Percentiles rank a stretch among this genome's conserved stretches.
Conservation (phyloP, 78 protist species). For the Speleostelium caveatum region DNA sequence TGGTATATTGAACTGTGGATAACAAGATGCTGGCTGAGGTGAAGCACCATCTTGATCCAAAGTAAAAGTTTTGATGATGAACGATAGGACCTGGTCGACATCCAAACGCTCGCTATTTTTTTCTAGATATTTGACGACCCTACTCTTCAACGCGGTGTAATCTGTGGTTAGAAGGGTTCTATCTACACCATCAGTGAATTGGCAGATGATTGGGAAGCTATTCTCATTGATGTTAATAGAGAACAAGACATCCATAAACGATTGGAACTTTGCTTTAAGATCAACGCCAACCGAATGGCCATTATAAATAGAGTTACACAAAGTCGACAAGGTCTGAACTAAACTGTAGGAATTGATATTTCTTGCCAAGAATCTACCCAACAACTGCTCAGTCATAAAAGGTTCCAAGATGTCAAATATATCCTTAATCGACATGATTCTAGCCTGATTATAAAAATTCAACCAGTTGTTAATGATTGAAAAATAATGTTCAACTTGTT, state of each 20-base stretch:
- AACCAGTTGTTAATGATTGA: slow-evolving; percentile 14
- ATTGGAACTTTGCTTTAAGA: background rate
- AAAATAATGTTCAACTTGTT: slow-evolving; percentile 1
- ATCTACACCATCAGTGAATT: background rate
- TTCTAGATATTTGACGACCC: slow-evolving; percentile 53
- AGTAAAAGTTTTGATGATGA: slow-evolving; percentile 20
- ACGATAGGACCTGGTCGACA: slow-evolving; percentile 13
- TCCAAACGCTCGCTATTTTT: slow-evolving; percentile 7
- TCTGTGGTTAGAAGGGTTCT: too few relatives aligned
- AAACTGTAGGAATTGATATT: background rate
- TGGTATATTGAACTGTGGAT: slow-evolving; percentile 5
- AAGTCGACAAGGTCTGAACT: background rate
- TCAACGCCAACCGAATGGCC: too few relatives aligned
- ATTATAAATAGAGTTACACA: background rate
- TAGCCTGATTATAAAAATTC: background rate
- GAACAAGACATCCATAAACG: slow-evolving; percentile 17
- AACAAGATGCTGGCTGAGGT: background rate
- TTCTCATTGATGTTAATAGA: background rate
- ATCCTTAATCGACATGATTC: slow-evolving; percentile 8
- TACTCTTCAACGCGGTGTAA: background rate
- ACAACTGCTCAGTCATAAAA: background rate
- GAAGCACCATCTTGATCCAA: slow-evolving; percentile 16
- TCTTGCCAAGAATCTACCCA: background rate
- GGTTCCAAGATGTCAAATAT: background rate
- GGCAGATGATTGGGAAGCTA: too few relatives aligned